Evolutionary conservation across 768 basidiomycete species (phyloP).

Genomic region (Rhodotorula babjevae): DNA sequence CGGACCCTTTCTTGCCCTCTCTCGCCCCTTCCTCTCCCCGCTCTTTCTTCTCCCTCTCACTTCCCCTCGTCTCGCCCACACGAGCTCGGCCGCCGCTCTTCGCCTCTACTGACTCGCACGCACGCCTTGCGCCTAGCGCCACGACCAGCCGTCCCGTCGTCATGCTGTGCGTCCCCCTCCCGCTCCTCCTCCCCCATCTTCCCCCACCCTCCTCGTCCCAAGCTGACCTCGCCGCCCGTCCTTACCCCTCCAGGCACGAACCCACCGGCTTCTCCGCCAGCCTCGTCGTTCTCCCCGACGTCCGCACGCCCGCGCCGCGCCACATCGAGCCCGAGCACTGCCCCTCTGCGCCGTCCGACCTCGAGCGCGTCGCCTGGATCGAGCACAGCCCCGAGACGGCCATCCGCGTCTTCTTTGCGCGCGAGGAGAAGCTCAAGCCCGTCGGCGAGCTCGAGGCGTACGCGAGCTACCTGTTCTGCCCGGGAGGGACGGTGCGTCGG

Average conservation of each 20-base stretch:
- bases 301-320: neutral
- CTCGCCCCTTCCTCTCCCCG: neutral
- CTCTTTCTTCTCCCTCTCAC: neutral
- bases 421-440: neutral
- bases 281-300: neutral
- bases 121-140: neutral
- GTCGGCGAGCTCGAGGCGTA: slow-evolving; percentile 1
- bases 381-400: neutral
- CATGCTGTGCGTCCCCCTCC: neutral
- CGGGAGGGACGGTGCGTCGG: neutral
- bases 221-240: neutral
- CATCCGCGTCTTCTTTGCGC: neutral
- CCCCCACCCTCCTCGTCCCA: neutral
- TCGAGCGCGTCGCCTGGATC: neutral
- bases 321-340: neutral
- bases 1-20: no score
- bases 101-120: neutral
- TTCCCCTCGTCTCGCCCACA: neutral
- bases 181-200: neutral
- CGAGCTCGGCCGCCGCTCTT: neutral
- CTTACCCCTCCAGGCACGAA: neutral
- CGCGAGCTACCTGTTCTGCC: neutral
- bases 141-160: neutral
- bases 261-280: neutral
- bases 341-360: neutral